Evolutionary conservation across 2,329 filamentous ascomycete genomes (phyloP), one percentile per base, ranked within the genome.

Genomic region (Metarhizium guizhouense): DNA sequence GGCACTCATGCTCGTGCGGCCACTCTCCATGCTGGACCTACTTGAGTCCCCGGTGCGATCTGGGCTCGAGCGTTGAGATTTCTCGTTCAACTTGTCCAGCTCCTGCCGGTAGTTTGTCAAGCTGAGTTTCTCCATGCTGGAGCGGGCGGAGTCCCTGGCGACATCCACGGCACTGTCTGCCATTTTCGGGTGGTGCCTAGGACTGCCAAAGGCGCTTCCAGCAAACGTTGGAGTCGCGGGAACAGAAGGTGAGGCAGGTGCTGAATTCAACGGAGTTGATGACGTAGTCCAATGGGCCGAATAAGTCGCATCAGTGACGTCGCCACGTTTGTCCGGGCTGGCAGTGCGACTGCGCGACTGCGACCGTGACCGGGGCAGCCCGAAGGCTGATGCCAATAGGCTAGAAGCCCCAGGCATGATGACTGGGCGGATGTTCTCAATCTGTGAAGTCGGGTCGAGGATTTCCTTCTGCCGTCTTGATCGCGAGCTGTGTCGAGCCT

Each of bases 1-100:
- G 47, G 68, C 64, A 60, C 70, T 72, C 57, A 61, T 65, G 51
- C 63, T 67, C 43, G 69, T 72, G 51, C 69, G 68, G 30, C 65
- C 64, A 56, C 70, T 72, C 38, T 73, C 71, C n/a, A 69, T 61
- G 52, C 56, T 58, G 20, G 48, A 56, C 20, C 56, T 54, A 40
- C 18, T 42, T 16, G 68, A 70, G 8, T 65, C 62, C 51, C 62
- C 61, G 4, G 58, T 59, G 34, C 56, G 57, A 47, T 67, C 65
- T 55, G 63, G 54, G 54, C 65, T 65, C 30, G 63, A 65, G 29
- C 64, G 63, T 7, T 58, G 56, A 36, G 60, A 60, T 54, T 5
- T 36, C 13, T 57, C 55, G 34, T 57, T 56, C 38, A 58, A 55
- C 25, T 38, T 56, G 20, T 53, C 50, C 62, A 65, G 60, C 57